Percentiles rank a stretch among this genome's conserved stretches.
Conservation (phyloP, 331 rosid genomes). For the Rhamnella rubrinervis region DNA sequence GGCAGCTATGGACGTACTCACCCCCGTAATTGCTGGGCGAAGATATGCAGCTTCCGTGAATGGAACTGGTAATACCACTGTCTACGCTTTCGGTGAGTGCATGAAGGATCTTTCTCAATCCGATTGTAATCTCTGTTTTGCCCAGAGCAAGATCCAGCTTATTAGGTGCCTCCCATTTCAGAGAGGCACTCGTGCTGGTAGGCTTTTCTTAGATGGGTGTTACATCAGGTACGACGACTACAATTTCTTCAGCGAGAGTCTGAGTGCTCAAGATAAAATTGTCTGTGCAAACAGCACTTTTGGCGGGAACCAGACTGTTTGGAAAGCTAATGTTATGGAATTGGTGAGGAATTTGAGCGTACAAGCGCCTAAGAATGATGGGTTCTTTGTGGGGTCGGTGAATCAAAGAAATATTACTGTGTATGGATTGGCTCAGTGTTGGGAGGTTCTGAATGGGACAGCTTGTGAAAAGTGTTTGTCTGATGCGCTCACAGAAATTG, state of each 20-base stretch:
- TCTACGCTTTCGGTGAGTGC: constrained; percentile 66
- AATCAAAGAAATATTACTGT: constrained; percentile 39
- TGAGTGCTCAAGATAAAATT: constrained; percentile 30
- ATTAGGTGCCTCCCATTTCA: constrained; percentile 61
- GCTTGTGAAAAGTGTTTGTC: constrained; percentile 48
- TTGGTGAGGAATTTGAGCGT: constrained; percentile 57
- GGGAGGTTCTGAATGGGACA: constrained; percentile 50
- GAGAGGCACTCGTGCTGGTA: constrained; percentile 54
- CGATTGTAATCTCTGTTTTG: constrained; percentile 70
- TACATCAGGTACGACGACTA: constrained; percentile 59
- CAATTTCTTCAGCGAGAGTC: constrained; percentile 50
- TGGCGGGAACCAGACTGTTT: constrained; percentile 29
- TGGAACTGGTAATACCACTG: constrained; percentile 48
- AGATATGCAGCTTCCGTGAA: constrained; percentile 41
- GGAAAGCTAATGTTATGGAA: constrained; percentile 36
- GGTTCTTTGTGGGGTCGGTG: constrained; percentile 51
- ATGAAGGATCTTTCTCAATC: constrained; percentile 52
- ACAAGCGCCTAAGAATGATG: constrained; percentile 42
- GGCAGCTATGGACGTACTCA: constrained; percentile 48
- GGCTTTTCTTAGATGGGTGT: constrained; percentile 66
- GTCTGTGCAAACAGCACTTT: constrained; percentile 36
- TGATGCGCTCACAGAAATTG: constrained; percentile 38
- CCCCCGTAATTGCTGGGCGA: constrained; percentile 32
- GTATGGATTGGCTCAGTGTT: constrained; percentile 83
- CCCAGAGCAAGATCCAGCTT: constrained; percentile 61